Base-by-base conservation (phyloP, 164 flowering plant species). In the Vitis riparia region DNA sequence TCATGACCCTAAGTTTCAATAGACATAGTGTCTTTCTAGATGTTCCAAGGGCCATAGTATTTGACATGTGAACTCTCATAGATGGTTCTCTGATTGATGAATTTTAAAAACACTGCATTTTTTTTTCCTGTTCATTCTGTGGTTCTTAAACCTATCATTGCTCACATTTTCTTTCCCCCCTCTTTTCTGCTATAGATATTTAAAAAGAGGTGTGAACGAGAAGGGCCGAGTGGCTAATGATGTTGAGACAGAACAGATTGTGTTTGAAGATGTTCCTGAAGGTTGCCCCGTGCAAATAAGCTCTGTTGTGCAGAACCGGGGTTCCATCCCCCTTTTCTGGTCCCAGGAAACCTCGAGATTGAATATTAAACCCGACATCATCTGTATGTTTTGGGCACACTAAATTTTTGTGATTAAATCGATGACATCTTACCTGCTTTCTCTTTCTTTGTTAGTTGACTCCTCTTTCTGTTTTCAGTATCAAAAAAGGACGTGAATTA, bases 321-420 rank as follows among this genome's bases (percentile, higher is more conserved):
- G 99, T 53, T 96, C 99, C 19, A 93, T 96, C 62, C 99, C 99
- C 17, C 98, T 96, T 70, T 93, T 89, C 74, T 96, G 99, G 99
- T 93, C 99, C 13, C 99, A 96, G 71, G 98, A 93, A 72, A 89
- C 98, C 66, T 93, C 99, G 13, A 82, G 92, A 65, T 75, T 96
- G 77, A 91, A 86, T 80, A 78, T 92, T 58, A 89, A 82, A 78
- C 99, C 99, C 53, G 93, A 88, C 72, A 96, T 96, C 44, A 87
- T 78, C 68, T 81, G 99, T 96, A 86, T 71, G 88, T 14, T 59
- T 30, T 58, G 17, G 16, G 17, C 53, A 57, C 32, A 11, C 16
- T 12, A 10, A 44, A 49, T 10, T 16, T 16, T 27, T 59, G 16
- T 63, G 15, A 56, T 59, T 11, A 63, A 12, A 6, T 9, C 32